Base-by-base conservation (phyloP, 371 early-diverging fungal genomes). In the Saksenaea vasiformis region DNA sequence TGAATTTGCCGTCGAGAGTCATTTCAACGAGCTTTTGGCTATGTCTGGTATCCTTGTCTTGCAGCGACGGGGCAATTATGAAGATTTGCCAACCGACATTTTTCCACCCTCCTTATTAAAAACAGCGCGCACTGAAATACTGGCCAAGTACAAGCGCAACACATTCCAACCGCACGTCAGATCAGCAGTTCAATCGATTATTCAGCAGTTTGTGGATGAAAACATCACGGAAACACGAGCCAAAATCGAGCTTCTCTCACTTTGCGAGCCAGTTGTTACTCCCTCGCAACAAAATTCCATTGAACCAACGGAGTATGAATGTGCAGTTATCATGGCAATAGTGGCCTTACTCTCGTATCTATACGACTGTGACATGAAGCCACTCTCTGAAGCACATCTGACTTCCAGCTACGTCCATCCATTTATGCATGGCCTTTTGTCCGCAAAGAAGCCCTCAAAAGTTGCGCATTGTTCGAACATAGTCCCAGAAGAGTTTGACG, bases 311-410 rank as follows among this genome's bases (percentile, higher is more conserved):
- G 62, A 58, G 64, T 61, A 69, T 28, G 69, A 66, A 68, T 68
- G 64, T 64, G 61, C 64, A 58, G 61, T 68, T 64, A 64, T 60
- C 69, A 68, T 61, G 61, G 64, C 69, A 63, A 63, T 67, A 56
- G 60, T 58, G 56, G 44, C 58, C 53, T 56, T 64, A 58, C 58
- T 65, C 43, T 35, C 66, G 44, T 43, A 65, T 59, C 58, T 63
- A 53, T 70, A 62, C 55, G 64, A 63, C 56, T 70, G 61, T 59
- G 54, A 60, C 36, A 70, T 63, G 63, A 66, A 66, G 38, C 60
- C 56, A 39, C 51, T 70, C 41, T 70, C 66, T 14, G 66, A 70
- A 56, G 69, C 70, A 55, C 70, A 66, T 47, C 57, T 70, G 59
- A 47, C 60, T n/a, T 54, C 63, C 15, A 65, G 70, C 64, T 66